These are phyloP conservation scores for Penicillium brevicompactum DNA, from an alignment of 2,329 filamentous ascomycete species.

Conservation along the genomic window DNA sequence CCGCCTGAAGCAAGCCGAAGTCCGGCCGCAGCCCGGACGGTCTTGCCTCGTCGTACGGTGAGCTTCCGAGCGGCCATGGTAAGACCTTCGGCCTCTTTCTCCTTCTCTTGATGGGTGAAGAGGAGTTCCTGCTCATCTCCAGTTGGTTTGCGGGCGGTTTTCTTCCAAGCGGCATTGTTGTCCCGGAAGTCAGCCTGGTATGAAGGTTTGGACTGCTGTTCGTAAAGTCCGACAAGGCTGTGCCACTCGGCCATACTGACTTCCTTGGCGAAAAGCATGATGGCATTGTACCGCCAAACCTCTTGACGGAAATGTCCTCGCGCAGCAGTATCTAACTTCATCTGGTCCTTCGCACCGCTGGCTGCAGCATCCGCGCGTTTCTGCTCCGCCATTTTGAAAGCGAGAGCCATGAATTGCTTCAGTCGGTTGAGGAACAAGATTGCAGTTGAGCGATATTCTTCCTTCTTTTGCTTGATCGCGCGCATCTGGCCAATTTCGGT, in stretches of 20 bases:
- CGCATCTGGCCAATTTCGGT: constrained; percentile 82
- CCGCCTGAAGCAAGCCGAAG: constrained; percentile 51
- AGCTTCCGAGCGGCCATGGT: constrained; percentile 80
- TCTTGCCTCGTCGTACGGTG: constrained; percentile 92
- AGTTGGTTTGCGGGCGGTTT: constrained; percentile 71
- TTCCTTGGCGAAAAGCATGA: constrained; percentile 86
- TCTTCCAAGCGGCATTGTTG: constrained; percentile 77
- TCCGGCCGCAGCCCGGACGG: constrained; percentile 52
- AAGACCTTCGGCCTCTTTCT: constrained; percentile 70
- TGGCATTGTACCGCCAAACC: constrained; percentile 84
- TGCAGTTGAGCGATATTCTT: constrained; percentile 79
- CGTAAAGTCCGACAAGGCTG: constrained; percentile 75
- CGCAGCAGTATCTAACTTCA: constrained; percentile 69
- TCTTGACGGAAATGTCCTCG: constrained; percentile 72
- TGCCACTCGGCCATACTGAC: constrained; percentile 82
- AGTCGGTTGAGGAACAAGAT: constrained; percentile 75
- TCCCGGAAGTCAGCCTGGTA: constrained; percentile 84
- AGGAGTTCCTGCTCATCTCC: constrained; percentile 80
- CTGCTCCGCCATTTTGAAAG: constrained; percentile 75
- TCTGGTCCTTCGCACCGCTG: constrained; percentile 41
- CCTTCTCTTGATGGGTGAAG: constrained; percentile 90
- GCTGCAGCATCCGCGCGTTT: constrained; percentile 66
- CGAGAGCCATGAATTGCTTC: constrained; percentile 77
- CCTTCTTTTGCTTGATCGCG: constrained; percentile 90
- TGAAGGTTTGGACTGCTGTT: constrained; percentile 71